Evolutionary conservation across 768 basidiomycete genomes (phyloP), one percentile per base, ranked within the genome.

Genomic region (Lentinula guzmanii): DNA sequence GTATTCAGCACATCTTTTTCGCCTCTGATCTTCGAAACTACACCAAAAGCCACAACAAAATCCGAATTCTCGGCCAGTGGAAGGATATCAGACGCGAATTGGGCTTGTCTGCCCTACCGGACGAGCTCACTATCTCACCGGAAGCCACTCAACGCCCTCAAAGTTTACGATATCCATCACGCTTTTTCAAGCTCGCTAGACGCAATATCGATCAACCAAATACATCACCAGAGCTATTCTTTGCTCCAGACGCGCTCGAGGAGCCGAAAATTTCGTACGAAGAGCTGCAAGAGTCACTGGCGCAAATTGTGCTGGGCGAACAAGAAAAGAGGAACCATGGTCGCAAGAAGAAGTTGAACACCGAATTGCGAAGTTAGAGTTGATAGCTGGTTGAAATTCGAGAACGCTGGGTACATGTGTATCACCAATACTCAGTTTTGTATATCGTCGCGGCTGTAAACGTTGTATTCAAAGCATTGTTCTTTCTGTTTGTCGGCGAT

Each of bases 21-120:
- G 11, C 24, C 15, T 10, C 35, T 7, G 33, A 52, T 34, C 13
- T 37, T 18, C 50, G 33, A 15, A 24, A 52, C 13, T 34, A 41
- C 33, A 13, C 31, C 48, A 53, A 33, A 33, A 39, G 37, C 18
- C 5, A 37, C 7, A 10, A 52, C 24, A 41, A 37, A 34, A 34
- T 53, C 45, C 52, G 34, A 31, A 64, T 73, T 60, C 65, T 64
- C 24, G 72, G 72, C 13, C 71, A 70, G 61, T 73, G 72, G 74
- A 52, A 67, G 45, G 64, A 60, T 34, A 65, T 74, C 13, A 66
- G 72, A n/a, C 53, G 65, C 10, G 68, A 74, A 35, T 63, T 74
- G 2, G 68, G 65, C 54, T 65, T 74, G 15, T 63, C 66, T 63
- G 18, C 62, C 66, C 50, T 56, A 66, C 45, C 65, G 54, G 13